Percentiles rank a stretch among this genome's conserved stretches.
phyloP scores from a whole-genome alignment of 306 rosid species.

The Geum urbanum region DNA sequence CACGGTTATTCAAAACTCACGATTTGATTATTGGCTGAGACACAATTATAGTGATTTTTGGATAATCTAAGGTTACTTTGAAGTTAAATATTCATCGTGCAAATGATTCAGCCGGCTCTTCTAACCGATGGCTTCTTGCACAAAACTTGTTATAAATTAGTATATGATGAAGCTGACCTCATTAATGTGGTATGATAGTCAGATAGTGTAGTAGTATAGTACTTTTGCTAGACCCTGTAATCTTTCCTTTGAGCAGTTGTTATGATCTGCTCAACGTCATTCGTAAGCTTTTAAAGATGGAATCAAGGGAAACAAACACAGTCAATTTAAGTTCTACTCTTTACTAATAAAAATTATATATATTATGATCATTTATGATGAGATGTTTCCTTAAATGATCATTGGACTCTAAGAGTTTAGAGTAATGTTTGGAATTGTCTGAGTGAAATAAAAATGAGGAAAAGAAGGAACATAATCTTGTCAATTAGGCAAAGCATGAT shows the following conservation, averaged over 20 bases:
- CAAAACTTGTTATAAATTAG: background rate
- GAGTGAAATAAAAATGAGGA: background rate
- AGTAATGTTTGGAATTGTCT: background rate
- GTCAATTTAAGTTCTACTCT: background rate
- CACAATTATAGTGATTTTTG: conserved; percentile 25
- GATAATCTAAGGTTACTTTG: conserved; percentile 5
- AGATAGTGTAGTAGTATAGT: too few species aligned
- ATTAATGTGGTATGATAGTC: background rate
- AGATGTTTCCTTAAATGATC: background rate
- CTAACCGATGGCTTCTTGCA: background rate
- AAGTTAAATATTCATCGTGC: conserved; percentile 19
- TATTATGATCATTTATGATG: too few species aligned
- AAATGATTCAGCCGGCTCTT: conserved; percentile 28
- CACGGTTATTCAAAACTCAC: conserved; percentile 33
- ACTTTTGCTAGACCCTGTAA: background rate
- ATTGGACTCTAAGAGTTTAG: background rate
- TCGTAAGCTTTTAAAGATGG: background rate
- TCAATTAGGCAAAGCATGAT: background rate
- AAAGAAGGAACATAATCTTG: background rate
- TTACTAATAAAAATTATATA: background rate
- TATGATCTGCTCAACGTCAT: background rate
- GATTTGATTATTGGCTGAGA: conserved; percentile 33
- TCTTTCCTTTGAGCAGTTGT: background rate
- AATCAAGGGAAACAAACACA: background rate
- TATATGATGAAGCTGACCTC: conserved; percentile 4